Evolutionary conservation across 768 basidiomycete species (phyloP), one percentile per base, ranked within the genome.

Genomic region (Mycena floridula): DNA sequence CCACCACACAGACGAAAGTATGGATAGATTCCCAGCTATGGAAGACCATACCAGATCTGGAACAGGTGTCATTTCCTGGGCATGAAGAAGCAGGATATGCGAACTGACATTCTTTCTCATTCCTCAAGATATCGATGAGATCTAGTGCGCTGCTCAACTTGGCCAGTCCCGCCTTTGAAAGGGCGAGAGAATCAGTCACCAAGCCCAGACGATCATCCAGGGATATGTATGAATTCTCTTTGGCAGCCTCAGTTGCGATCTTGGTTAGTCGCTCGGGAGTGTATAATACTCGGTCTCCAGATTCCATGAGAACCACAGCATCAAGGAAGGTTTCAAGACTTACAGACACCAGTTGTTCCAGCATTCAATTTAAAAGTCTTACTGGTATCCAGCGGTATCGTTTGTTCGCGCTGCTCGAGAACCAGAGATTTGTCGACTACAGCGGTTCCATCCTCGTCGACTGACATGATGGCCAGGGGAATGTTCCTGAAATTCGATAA

Each of bases 301-400:
- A 26, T 25, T 37, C 24, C 42, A 54, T 55, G 38, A 43, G 30
- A 35, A 27, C 41, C 25, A 24, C 25, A 20, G 23, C 44, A 37
- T 22, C 11, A 6, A 24, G 24, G 45, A n/a, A 21, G 21, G 45
- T n/a, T 30, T 40, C 21, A 39, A 42, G 47, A 64, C 76, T 47
- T 47, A 82, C 81, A 88, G 44, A 86, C 81, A 40, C 86, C 83
- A 42, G 72, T 73, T 1, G 83, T 82, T 35, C 80, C 78, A 4
- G 81, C 79, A 52, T 89, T 89, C 43, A 89, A 62, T 63, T 89
- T 89, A 70, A 76, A 89, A 5, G 72, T 62, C 47, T 67, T 74
- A 46, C 59, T 70, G 21, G 73, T 77, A 54, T 80, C 76, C 11
- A 89, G 54, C 30, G 68, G 55, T 43, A 85, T 67, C 22, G 64